phyloP scores from a whole-genome alignment of 306 rosid genomes.

The Arachis stenosperma region DNA sequence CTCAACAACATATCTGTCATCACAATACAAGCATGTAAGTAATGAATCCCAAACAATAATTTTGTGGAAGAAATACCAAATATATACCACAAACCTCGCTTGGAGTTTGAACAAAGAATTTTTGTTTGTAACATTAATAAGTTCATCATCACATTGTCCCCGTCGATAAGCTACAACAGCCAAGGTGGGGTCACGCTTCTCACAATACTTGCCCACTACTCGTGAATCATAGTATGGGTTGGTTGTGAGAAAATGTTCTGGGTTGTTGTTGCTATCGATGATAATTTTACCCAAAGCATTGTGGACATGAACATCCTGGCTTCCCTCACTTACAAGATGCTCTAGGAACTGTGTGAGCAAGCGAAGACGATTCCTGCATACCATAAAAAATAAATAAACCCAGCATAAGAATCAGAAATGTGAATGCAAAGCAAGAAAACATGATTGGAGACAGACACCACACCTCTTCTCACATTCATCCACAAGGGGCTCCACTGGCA shows the following conservation, averaged over 20 bases:
- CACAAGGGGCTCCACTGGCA: constrained; percentile 99
- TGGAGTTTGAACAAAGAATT: constrained; percentile 96
- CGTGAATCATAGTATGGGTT: constrained; percentile 98
- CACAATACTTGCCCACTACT: constrained; percentile 99
- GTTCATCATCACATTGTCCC: constrained; percentile 98
- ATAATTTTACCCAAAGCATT: constrained; percentile 98
- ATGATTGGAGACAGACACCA: constrained; percentile 42
- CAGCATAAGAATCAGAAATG: constrained; percentile 27
- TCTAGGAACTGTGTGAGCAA: constrained; percentile 95
- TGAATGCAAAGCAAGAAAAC: constrained; percentile 11
- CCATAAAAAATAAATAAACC: neutral
- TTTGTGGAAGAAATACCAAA: constrained; percentile 15
- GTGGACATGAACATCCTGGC: constrained; percentile 99
- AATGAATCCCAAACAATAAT: constrained; percentile 3
- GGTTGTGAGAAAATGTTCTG: constrained; percentile 97
- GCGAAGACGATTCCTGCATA: constrained; percentile 89
- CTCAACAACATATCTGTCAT: constrained; percentile 93
- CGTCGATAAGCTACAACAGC: constrained; percentile 98
- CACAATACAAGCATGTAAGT: constrained; percentile 44
- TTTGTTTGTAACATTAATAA: constrained; percentile 88
- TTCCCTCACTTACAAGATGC: constrained; percentile 99
- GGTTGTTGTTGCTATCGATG: constrained; percentile 97
- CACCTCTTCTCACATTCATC: constrained; percentile 99
- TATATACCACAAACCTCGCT: constrained; percentile 79
- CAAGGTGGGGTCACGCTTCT: constrained; percentile 97